Conservation (phyloP, 192 early-diverging fungal genomes). For the Allomyces arbusculus region DNA sequence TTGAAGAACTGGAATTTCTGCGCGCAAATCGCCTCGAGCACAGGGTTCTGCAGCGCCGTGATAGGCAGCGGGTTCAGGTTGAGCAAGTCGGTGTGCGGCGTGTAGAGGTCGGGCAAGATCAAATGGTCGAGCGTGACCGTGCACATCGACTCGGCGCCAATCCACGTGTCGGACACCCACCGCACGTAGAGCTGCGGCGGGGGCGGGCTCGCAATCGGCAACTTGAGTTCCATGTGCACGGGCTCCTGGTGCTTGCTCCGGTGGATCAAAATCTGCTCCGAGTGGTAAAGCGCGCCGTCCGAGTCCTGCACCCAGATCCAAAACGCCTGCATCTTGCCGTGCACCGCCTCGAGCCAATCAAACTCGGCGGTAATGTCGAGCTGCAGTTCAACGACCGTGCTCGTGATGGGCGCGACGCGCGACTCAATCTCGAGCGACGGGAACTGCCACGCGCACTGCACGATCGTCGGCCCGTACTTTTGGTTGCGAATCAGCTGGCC, state of each 20-base stretch:
- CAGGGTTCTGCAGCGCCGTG: slow-evolving; percentile 53
- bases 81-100: slow-evolving; percentile 79
- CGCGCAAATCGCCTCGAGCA: slow-evolving; percentile 67
- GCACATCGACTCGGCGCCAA: slow-evolving; percentile 67
- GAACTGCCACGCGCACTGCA: slow-evolving; percentile 60
- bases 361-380: slow-evolving; percentile 68
- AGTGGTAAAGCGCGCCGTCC: slow-evolving; percentile 72
- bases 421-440: slow-evolving; percentile 63
- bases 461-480: slow-evolving; percentile 54
- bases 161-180: slow-evolving; percentile 89
- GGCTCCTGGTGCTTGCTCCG: slow-evolving; percentile 43
- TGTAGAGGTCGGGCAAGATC: slow-evolving; percentile 65
- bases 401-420: slow-evolving; percentile 77
- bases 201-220: slow-evolving; percentile 78
- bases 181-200: slow-evolving; percentile 79
- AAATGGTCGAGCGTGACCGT: slow-evolving; percentile 83
- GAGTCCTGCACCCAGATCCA: slow-evolving; percentile 93
- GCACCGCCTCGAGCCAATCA: slow-evolving; percentile 82
- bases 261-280: slow-evolving; percentile 71
- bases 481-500: slow-evolving; percentile 67
- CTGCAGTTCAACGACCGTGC: slow-evolving; percentile 67
- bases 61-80: slow-evolving; percentile 80
- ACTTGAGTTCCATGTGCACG: slow-evolving; percentile 58
- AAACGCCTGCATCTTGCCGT: slow-evolving; percentile 77
- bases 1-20: slow-evolving; percentile 89